Percentiles rank a stretch among this genome's conserved stretches.
Evolutionary conservation across 225 moss, liverwort and hornwort species (phyloP).

Genomic region (Physcomitrellopsis africana): DNA sequence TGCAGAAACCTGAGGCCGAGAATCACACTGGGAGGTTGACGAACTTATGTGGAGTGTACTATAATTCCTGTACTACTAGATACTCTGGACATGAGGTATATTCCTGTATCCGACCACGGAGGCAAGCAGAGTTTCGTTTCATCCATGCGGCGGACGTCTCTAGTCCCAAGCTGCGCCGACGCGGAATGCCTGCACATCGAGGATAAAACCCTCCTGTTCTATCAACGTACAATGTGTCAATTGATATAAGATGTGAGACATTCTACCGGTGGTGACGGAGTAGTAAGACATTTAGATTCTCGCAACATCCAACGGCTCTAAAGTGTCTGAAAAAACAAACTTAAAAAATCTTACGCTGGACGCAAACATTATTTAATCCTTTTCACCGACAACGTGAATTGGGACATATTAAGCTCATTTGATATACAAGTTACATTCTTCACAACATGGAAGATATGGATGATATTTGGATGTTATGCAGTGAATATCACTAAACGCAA

Average conservation of each 20-base stretch:
- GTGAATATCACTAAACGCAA: constrained; percentile 5
- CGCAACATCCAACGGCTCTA: not conserved
- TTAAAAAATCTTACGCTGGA: not conserved
- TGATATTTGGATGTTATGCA: not conserved
- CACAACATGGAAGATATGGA: not conserved
- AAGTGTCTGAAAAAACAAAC: no score
- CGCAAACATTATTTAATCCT: not conserved
- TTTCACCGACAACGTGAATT: not conserved
- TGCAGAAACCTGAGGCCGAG: constrained; percentile 4
- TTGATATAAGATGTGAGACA: no score
- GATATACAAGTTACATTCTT: not conserved
- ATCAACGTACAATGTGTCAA: no score
- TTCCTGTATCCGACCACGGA: constrained; percentile 14
- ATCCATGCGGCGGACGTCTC: not conserved
- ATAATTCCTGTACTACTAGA: constrained; percentile 24
- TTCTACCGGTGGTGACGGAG: not conserved
- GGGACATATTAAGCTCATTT: not conserved
- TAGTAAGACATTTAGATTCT: not conserved
- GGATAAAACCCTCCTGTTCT: no score
- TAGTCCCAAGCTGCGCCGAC: constrained; percentile 21
- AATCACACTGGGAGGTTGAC: not conserved
- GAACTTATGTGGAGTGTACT: constrained; percentile 8
- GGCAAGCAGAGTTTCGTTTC: not conserved
- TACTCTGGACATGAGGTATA: constrained; percentile 25
- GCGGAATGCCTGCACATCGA: not conserved